Base-by-base conservation (phyloP, 2,329 filamentous ascomycete genomes). In the Didymella segeticola region DNA sequence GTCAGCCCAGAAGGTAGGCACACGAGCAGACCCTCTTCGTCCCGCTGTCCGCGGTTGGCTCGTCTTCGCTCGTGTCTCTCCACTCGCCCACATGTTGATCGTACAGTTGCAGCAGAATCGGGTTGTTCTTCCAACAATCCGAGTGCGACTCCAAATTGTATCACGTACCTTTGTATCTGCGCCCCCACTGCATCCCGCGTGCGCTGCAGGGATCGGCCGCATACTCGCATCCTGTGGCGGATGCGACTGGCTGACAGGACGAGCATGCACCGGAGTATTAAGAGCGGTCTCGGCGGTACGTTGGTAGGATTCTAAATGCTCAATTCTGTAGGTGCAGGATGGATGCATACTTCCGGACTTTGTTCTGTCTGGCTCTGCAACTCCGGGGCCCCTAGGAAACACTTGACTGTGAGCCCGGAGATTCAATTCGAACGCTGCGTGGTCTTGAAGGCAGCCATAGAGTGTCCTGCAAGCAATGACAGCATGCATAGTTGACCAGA, bases 111-210 rank as follows among this genome's bases (percentile, higher is more conserved):
- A 27, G 43, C 51, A 29, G 31, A 43, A 43, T 34, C 43, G 36
- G n/a, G 50, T 20, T 26, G 20, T 38, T 47, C 15, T 47, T 49
- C 53, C 60, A 54, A 58, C 49, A 57, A 58, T 49, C 53, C 53
- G 53, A 53, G 60, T 58, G 58, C 53, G 43, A 64, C 62, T 47
- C 34, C 62, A 65, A 65, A 66, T 67, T 58, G 60, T 60, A 68
- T 68, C 60, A 66, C 65, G 66, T 68, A 67, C 59, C 46, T 36
- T 45, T 42, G 36, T 50, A 50, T 61, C 49, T 38, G n/a, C 17
- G 57, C 61, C 65, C 64, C 63, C 64, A 65, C 66, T 47, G 9
- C 37, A 66, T 58, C 63, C 66, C 65, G 51, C 61, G 51, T 56
- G 43, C 47, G 46, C 56, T 57, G 43, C 61, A 53, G 55, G 61